Base-by-base conservation (phyloP, 148 eudicot species). In the Silene conica region DNA sequence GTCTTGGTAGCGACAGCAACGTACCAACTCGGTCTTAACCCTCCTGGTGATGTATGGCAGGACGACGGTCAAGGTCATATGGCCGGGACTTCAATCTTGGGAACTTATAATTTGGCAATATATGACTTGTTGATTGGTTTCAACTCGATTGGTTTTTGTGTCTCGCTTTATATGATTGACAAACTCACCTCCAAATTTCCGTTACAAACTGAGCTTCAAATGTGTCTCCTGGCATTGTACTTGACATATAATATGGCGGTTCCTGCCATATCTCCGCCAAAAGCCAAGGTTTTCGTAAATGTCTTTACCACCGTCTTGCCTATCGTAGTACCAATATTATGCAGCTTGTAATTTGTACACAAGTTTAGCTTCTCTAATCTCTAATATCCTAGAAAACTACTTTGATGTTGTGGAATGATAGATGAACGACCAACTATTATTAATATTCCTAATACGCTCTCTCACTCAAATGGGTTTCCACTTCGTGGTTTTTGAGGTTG, bases 31-130 rank as follows among this genome's bases (percentile, higher is more conserved):
- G 82, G 80, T 2, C 77, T 85, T 21, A 86, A 74, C 48, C 92
- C 91, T 10, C 89, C 91, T n/a, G 91, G 95, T 31, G 82, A 83
- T 11, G 68, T 80, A 8, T 90, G 91, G 95, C 87, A 84, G 67
- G 93, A 85, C 63, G 52, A 26, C 28, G 28, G 19, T 18, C 57
- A 77, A 67, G 63, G 59, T 0, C 91, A 79, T 19, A 63, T 54
- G 7, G 88, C 95, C 1, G 89, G 89, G 62, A 73, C 79, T 70
- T 63, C 95, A 18, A 77, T 89, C 8, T 63, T 89, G 88, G 86
- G 80, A 15, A 70, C 83, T 0, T 18, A 73, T 41, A 34, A 55
- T 31, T 5, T 23, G 1, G 56, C 67, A 1, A 25, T 73, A 0
- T 89, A 74, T 61, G 76, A 65, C 8, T 26, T 81, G 22, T 75